phyloP scores from a whole-genome alignment of 768 basidiomycete species.

The Russula earlei region DNA sequence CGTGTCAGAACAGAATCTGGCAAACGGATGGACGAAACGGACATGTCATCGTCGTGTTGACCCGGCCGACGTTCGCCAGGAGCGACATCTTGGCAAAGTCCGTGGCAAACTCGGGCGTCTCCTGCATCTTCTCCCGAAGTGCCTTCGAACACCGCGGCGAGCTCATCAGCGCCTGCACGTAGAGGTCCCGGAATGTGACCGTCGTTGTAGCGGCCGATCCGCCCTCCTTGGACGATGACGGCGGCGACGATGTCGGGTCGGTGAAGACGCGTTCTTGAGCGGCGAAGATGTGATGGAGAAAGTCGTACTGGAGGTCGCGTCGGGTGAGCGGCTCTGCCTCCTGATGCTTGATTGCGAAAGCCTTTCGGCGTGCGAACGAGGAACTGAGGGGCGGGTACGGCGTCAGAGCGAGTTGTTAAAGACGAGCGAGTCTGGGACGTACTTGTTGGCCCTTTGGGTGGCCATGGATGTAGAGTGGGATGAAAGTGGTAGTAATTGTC shows the following conservation, averaged over 20 bases:
- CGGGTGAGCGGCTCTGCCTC: slow-evolving; percentile 63
- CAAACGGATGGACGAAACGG: slow-evolving; percentile 2
- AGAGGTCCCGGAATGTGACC: slow-evolving; percentile 40
- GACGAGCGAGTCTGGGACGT: not conserved
- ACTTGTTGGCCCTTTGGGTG: slow-evolving; percentile 18
- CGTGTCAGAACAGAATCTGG: not conserved
- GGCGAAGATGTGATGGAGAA: slow-evolving; percentile 35
- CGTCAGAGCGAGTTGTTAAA: not conserved
- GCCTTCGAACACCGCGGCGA: slow-evolving; percentile 62
- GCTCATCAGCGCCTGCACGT: slow-evolving; percentile 38
- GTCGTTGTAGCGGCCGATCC: slow-evolving; percentile 21
- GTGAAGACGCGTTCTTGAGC: slow-evolving; percentile 47
- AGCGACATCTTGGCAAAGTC: slow-evolving; percentile 71
- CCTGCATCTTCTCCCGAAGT: slow-evolving; percentile 62
- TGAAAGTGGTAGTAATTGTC: not conserved
- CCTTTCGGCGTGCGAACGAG: slow-evolving; percentile 36
- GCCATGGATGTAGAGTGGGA: slow-evolving; percentile 10
- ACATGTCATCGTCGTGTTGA: slow-evolving; percentile 83
- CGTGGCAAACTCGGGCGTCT: slow-evolving; percentile 45
- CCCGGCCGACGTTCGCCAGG: slow-evolving; percentile 68
- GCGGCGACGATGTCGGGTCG: slow-evolving; percentile 41
- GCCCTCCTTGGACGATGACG: slow-evolving; percentile 26
- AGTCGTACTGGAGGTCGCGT: slow-evolving; percentile 55
- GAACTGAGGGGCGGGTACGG: slow-evolving; percentile 28
- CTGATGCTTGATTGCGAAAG: slow-evolving; percentile 36